phyloP scores from a whole-genome alignment of 257 asterid genomes.

The Parsonsia alboflavescens region DNA sequence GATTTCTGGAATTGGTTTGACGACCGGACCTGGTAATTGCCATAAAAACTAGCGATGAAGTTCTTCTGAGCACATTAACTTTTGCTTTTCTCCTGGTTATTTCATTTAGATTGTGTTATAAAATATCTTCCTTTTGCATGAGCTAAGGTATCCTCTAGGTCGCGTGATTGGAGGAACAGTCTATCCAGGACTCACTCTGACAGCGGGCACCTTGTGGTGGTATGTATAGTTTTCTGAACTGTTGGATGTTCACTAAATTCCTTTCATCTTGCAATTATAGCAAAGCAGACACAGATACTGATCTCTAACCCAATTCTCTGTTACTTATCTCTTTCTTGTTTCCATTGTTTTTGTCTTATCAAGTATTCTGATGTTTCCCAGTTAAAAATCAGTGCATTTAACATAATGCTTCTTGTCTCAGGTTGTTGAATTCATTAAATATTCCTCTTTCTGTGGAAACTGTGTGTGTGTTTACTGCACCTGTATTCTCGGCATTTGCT shows the following conservation, averaged over 20 bases:
- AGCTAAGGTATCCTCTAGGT: slow-evolving; percentile 92
- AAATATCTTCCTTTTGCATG: slow-evolving; percentile 2
- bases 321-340: slow-evolving; percentile 2
- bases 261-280: background rate
- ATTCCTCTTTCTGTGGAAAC: slow-evolving; percentile 98
- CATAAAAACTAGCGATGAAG: slow-evolving; percentile 12
- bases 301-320: background rate
- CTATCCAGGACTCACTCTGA: slow-evolving; percentile 94
- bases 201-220: slow-evolving; percentile 85
- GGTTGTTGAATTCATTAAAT: slow-evolving; percentile 79
- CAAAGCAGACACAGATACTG: background rate
- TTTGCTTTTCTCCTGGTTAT: background rate
- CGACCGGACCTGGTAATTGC: slow-evolving; percentile 92
- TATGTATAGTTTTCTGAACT: slow-evolving; percentile 7
- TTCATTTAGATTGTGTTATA: background rate
- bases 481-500: slow-evolving; percentile 97
- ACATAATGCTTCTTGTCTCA: slow-evolving; percentile 37
- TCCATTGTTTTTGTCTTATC: background rate
- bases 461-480: slow-evolving; percentile 98
- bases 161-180: slow-evolving; percentile 99
- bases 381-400: background rate
- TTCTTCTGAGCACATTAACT: background rate
- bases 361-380: background rate
- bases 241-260: background rate
- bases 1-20: slow-evolving; percentile 99